A percentile compares a stretch with the other conserved stretches of the same genome.
These are phyloP conservation scores for Trichophyton equinum DNA, from an alignment of 2,329 filamentous ascomycete species.

Conservation along the genomic window DNA sequence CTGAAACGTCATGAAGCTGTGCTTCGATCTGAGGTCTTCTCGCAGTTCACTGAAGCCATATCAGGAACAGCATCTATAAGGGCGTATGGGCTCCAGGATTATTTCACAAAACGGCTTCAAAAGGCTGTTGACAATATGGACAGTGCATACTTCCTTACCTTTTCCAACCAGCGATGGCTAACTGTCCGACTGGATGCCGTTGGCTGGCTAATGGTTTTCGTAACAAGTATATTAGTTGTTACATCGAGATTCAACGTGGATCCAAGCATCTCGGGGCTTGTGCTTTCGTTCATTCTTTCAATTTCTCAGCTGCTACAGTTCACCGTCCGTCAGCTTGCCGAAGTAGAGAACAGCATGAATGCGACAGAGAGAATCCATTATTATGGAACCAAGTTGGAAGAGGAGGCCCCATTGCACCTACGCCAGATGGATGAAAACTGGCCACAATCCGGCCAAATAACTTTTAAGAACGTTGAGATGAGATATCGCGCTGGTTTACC, in stretches of 20 bases:
- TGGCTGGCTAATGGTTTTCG: slow-evolving; percentile 73
- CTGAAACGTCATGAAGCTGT: slow-evolving; percentile 90
- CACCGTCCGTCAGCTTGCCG: slow-evolving; percentile 81
- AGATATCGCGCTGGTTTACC: slow-evolving; percentile 61
- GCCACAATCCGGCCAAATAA: slow-evolving; percentile 76
- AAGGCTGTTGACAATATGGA: slow-evolving; percentile 81
- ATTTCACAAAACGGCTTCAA: slow-evolving; percentile 59
- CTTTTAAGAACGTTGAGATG: slow-evolving; percentile 66
- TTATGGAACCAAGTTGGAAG: slow-evolving; percentile 75
- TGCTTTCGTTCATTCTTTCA: slow-evolving; percentile 82
- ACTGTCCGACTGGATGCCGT: slow-evolving; percentile 74
- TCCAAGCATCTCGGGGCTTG: slow-evolving; percentile 74
- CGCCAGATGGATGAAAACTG: slow-evolving; percentile 58
- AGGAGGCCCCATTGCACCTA: slow-evolving; percentile 75
- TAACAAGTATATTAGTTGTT: slow-evolving; percentile 77
- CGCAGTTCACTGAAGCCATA: slow-evolving; percentile 81
- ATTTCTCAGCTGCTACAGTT: slow-evolving; percentile 97
- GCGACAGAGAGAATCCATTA: slow-evolving; percentile 83
- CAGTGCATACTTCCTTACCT: slow-evolving; percentile 85
- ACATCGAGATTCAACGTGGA: slow-evolving; percentile 77
- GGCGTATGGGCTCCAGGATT: slow-evolving; percentile 69
- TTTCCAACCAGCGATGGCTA: slow-evolving; percentile 90
- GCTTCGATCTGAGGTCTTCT: slow-evolving; percentile 75
- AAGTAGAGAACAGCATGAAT: slow-evolving; percentile 98
- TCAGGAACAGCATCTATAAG: slow-evolving; percentile 65